Conservation (phyloP, 2,329 filamentous ascomycete species). For the Nigrospora oryzae region DNA sequence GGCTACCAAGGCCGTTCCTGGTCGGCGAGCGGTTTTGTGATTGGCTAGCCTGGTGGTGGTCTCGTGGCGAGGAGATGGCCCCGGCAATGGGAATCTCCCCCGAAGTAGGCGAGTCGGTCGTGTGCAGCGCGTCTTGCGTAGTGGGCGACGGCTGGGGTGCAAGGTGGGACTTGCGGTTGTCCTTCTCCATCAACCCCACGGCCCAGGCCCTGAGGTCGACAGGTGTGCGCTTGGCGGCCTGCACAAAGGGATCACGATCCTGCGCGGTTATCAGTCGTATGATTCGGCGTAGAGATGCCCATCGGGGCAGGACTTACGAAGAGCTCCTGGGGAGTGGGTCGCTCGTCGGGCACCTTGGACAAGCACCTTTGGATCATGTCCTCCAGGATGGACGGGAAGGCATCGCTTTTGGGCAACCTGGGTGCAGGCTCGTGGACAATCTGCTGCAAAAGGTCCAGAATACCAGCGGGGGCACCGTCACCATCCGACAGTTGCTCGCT, state of each 20-base stretch:
- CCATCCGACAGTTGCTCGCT: constrained; percentile 63
- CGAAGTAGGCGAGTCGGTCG: constrained; percentile 57
- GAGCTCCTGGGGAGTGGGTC: constrained; percentile 87
- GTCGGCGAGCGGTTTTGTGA: constrained; percentile 42
- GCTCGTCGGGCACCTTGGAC: constrained; percentile 77
- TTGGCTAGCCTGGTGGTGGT: constrained; percentile 29
- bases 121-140: constrained; percentile 66
- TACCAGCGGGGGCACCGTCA: constrained; percentile 82
- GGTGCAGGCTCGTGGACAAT: constrained; percentile 96
- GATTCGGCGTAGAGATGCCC: not conserved
- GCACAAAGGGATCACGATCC: constrained; percentile 90
- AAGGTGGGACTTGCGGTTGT: constrained; percentile 92
- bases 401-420: constrained; percentile 90
- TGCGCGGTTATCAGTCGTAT: constrained; percentile 27
- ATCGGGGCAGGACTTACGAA: constrained; percentile 53
- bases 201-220: constrained; percentile 94
- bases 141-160: constrained; percentile 72
- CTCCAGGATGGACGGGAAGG: constrained; percentile 86
- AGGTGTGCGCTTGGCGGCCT: constrained; percentile 92
- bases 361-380: constrained; percentile 97
- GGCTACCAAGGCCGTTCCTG: constrained; percentile 35
- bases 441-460: constrained; percentile 89
- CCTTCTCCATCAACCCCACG: constrained; percentile 83
- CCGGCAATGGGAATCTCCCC: constrained; percentile 58
- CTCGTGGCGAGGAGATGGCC: constrained; percentile 46